Conservation (phyloP, 2,329 filamentous ascomycete species). For the Fusarium metavorans region DNA sequence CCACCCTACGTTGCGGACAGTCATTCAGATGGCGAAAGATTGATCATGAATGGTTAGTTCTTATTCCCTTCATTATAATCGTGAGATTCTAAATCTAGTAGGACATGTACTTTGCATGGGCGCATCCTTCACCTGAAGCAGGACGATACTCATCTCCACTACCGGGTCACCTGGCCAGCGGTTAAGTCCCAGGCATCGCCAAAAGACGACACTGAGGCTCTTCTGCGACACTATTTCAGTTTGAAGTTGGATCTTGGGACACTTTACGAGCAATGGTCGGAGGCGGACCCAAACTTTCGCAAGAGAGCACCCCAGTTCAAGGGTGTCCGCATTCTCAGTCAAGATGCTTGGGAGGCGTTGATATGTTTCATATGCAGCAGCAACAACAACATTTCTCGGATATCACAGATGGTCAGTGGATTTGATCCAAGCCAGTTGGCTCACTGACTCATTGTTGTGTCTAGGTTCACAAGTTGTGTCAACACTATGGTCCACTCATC, state of each 20-base stretch:
- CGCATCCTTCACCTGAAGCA: conserved; percentile 88
- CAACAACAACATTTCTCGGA: conserved; percentile 97
- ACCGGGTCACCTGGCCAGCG: conserved; percentile 74
- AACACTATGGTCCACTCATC: conserved; percentile 84
- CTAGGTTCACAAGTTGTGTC: conserved; percentile 86
- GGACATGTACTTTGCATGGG: conserved; percentile 86
- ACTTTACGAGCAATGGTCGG: conserved; percentile 90
- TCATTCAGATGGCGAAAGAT: conserved; percentile 96
- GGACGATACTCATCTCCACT: conserved; percentile 82
- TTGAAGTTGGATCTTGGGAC: conserved; percentile 79
- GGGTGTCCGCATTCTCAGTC: conserved; percentile 90
- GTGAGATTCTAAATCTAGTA: conserved; percentile 46
- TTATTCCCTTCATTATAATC: background rate
- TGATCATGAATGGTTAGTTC: conserved; percentile 80
- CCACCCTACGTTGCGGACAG: conserved; percentile 92
- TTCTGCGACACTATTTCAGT: conserved; percentile 90
- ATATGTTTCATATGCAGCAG: conserved; percentile 98
- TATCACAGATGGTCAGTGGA: conserved; percentile 85
- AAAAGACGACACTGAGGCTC: conserved; percentile 75
- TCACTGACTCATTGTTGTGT: conserved; percentile 1
- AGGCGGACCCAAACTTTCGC: conserved; percentile 87
- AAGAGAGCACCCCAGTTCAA: conserved; percentile 88
- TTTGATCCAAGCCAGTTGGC: background rate
- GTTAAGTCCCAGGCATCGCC: conserved; percentile 24
- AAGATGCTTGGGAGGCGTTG: conserved; percentile 96